Base-by-base conservation (phyloP, 371 early-diverging fungal species). In the Lichtheimia hyalospora region DNA sequence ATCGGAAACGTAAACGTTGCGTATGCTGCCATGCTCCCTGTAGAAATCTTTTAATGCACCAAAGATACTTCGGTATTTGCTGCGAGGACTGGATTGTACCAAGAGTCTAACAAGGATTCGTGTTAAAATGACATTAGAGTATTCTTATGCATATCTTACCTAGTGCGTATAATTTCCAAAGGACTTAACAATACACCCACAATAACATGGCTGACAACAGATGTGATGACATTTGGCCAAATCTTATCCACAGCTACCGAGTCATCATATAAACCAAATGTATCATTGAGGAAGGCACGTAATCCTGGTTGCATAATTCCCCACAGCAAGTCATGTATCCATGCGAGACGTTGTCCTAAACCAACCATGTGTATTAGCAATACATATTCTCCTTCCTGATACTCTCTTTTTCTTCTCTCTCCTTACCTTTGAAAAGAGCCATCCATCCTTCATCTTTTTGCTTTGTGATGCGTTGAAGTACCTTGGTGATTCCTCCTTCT, bases 1-100 rank as follows among this genome's bases (percentile, higher is more conserved):
- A 5, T 81, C 79, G 14, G 46, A 46, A 39, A 87, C 77, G 67
- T 93, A 94, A 18, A 96, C 66, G 0, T 83, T 66, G 28, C 75
- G 57, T n/a, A 87, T 50, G 0, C 93, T 91, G 43, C 94, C 96
- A 75, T 97, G 96, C 56, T 90, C 89, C 7, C 71, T 67, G 24
- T 88, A 61, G 18, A 96, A 88, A 6, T 89, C 90, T 6, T 74
- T 66, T 13, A 95, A 71, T 55, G 88, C 87, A 73, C 93, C 83
- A 44, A 87, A 58, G 13, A 88, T 68, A 3, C 93, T 90, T 48
- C 75, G 73, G 80, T 96, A 96, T 66, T 92, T 92, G 18, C 86
- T 76, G 34, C 89, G 85, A n/a, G 85, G 83, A 5, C 85, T 69
- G 3, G 91, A 83, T 68, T 92, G 94, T 0, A 91, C 89, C 40